These are phyloP conservation scores for Clausena lansium DNA, from an alignment of 345 rosid species.

Conservation along the genomic window DNA sequence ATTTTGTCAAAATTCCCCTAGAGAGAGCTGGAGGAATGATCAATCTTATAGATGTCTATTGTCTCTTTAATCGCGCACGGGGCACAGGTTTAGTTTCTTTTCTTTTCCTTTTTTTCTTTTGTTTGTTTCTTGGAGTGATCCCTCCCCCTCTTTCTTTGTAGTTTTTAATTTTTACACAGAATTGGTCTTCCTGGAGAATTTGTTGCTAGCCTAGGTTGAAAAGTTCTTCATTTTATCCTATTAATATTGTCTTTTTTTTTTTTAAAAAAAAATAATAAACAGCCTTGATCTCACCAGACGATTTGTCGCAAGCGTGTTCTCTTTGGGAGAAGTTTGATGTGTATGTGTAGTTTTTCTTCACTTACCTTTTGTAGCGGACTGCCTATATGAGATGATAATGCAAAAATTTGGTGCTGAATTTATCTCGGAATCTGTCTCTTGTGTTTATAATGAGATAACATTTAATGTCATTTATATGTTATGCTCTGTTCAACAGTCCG, in stretches of 20 bases:
- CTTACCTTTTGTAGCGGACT: not conserved
- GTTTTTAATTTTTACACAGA: not conserved
- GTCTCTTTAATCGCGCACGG: constrained; percentile 93
- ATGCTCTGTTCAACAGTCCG: constrained; percentile 58
- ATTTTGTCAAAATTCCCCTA: constrained; percentile 83
- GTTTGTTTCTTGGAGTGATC: not conserved
- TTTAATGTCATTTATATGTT: constrained; percentile 20
- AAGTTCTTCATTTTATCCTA: not conserved
- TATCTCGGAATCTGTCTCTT: not conserved
- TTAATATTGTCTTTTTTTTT: not conserved
- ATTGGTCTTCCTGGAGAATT: not conserved
- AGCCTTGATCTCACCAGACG: constrained; percentile 96
- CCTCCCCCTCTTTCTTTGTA: not conserved
- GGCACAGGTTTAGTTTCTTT: constrained; percentile 69
- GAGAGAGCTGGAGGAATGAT: constrained; percentile 97
- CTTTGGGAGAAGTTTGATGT: constrained; percentile 96
- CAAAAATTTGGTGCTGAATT: not conserved
- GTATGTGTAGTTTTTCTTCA: constrained; percentile 44
- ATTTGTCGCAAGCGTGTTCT: constrained; percentile 86
- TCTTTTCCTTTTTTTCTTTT: constrained; percentile 2
- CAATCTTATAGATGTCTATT: constrained; percentile 84
- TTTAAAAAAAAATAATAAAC: constrained; percentile 9
- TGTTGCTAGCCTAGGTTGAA: not conserved
- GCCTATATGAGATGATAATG: not conserved
- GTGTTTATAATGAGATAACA: not conserved